phyloP scores from a whole-genome alignment of 2,329 filamentous ascomycete genomes.

The Aspergillus sclerotialis region DNA sequence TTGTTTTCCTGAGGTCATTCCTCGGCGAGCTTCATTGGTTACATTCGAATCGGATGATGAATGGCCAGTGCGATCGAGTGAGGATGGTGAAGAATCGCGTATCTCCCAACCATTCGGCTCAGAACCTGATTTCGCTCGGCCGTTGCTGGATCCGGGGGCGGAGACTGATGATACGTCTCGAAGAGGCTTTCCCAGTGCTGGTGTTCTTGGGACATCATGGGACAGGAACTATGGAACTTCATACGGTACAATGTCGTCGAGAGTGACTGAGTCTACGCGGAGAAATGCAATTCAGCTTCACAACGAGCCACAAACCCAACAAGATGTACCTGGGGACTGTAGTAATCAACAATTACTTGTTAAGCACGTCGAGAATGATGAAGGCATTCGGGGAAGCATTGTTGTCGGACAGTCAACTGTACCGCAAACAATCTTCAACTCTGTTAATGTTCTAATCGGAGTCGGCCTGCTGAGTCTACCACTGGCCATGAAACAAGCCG shows the following conservation, averaged over 20 bases:
- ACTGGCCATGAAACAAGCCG: constrained; percentile 77
- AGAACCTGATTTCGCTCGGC: constrained; percentile 21
- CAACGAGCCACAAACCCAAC: constrained; percentile 45
- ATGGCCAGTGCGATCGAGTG: constrained; percentile 13
- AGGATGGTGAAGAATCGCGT: constrained; percentile 13
- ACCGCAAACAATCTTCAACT: constrained; percentile 94
- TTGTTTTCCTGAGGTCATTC: constrained; percentile 79
- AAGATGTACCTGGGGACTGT: constrained; percentile 44
- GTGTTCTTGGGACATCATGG: constrained; percentile 47
- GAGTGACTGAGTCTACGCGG: constrained; percentile 51
- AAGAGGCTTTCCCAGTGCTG: constrained; percentile 11
- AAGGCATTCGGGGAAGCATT: constrained; percentile 74
- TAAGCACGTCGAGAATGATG: constrained; percentile 76
- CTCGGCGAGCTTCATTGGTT: constrained; percentile 69
- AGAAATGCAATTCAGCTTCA: constrained; percentile 48
- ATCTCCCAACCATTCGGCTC: constrained; percentile 17
- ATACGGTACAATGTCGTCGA: constrained; percentile 53
- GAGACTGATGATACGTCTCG: constrained; percentile 15
- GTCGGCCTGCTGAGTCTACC: constrained; percentile 85
- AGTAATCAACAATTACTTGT: constrained; percentile 73
- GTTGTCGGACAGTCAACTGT: constrained; percentile 92
- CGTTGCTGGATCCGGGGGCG: constrained; percentile 26
- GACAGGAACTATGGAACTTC: constrained; percentile 64
- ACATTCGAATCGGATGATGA: constrained; percentile 46
- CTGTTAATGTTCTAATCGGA: constrained; percentile 85